Conservation (phyloP, 768 basidiomycete species). For the Lactifluus pinguis region DNA sequence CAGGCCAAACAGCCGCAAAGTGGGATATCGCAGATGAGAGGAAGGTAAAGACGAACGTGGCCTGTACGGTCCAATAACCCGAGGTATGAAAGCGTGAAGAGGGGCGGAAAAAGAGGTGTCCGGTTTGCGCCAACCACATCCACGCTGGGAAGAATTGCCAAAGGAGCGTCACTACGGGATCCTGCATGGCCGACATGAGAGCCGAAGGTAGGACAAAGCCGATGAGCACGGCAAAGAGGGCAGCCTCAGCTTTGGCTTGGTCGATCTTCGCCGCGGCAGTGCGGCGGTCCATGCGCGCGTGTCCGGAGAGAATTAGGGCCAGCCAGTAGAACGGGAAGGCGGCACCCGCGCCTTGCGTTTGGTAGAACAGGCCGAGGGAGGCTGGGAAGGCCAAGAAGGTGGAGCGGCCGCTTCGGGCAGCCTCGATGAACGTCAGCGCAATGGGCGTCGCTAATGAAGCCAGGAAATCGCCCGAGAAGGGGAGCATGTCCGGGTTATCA, state of each 20-base stretch:
- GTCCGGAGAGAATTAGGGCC: slow-evolving; percentile 11
- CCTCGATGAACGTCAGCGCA: slow-evolving; percentile 17
- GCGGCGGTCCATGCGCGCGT: neutral
- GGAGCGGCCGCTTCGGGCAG: slow-evolving; percentile 7
- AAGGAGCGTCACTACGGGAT: slow-evolving; percentile 12
- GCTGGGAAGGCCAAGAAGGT: slow-evolving; percentile 1
- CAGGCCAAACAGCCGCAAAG: neutral
- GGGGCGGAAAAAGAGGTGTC: slow-evolving; percentile 16
- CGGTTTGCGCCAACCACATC: slow-evolving; percentile 7
- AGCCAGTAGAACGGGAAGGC: slow-evolving; percentile 15
- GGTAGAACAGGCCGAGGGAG: slow-evolving; percentile 6
- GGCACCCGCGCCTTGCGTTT: slow-evolving; percentile 10
- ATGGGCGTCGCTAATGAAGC: slow-evolving; percentile 4
- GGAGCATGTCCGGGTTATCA: neutral
- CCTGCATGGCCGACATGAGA: slow-evolving; percentile 8
- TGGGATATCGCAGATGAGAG: slow-evolving; percentile 8
- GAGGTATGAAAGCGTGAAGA: slow-evolving; percentile 8
- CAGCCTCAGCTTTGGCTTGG: slow-evolving; percentile 16
- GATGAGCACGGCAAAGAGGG: slow-evolving; percentile 12
- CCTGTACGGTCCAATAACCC: slow-evolving; percentile 15
- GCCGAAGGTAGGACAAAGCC: slow-evolving; percentile 10
- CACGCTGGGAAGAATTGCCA: slow-evolving; percentile 16
- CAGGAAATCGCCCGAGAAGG: slow-evolving; percentile 7
- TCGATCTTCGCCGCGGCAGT: slow-evolving; percentile 5
- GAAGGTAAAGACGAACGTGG: slow-evolving; percentile 15